Evolutionary conservation across 2,329 filamentous ascomycete genomes (phyloP), one percentile per base, ranked within the genome.

Genomic region (Metarhizium humberi): DNA sequence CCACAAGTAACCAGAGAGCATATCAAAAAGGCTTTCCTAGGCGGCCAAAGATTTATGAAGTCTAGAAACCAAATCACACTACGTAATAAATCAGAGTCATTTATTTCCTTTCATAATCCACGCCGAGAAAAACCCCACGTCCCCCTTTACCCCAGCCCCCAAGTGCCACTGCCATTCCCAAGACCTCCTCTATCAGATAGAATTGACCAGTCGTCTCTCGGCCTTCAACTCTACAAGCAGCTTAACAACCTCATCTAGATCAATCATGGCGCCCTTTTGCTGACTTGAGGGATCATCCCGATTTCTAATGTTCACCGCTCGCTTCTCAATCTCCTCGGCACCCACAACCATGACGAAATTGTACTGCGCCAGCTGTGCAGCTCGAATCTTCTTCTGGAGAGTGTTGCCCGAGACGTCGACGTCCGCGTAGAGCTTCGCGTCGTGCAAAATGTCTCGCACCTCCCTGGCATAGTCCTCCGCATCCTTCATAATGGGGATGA

Each of bases 401-500:
- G 47, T 49, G 47, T 49, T 49, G 25, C 47, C 47, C 47, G 47
- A 49, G 8, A 49, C 20, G 16, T 49, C 47, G 47, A 49, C 47
- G 11, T 49, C 47, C 14, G 47, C 47, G 25, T 49, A 49, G 7
- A 49, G 47, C 47, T 30, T 49, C 13, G 47, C 47, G 13, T 49
- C 47, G 47, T 49, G 47, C 47, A 49, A 32, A 8, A 49, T 11
- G 13, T 34, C 30, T 30, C 30, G 47, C 47, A 49, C 47, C 47
- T 49, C 47, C 47, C 47, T 29, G 25, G 47, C 47, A 34, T 49
- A 49, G 25, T 49, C 47, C 25, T 49, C 47, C 47, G 47, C 47
- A 16, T 49, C 47, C 25, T 34, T 49, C 47, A 49, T 49, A 49
- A 49, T 50, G 48, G 30, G 48, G 16, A 50, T 50, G 48, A 50